phyloP scores from a whole-genome alignment of 2,329 filamentous ascomycete species.

The Aciculosporium take region DNA sequence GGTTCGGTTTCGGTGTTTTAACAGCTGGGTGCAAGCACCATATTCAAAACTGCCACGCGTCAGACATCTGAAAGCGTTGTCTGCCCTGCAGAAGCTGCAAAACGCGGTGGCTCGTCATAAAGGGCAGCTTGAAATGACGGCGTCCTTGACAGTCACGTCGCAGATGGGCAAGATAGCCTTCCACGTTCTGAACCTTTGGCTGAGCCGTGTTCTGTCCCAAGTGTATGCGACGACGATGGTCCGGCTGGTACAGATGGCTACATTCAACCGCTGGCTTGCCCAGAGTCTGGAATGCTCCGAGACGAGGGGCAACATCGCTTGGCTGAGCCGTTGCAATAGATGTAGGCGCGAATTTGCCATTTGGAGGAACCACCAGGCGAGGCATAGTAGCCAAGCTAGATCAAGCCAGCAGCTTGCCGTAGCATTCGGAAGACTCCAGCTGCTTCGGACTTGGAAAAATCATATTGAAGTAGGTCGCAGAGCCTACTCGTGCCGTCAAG shows the following conservation, averaged over 20 bases:
- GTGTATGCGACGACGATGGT: not conserved
- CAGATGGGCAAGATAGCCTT: constrained; percentile 11
- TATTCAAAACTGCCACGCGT: constrained; percentile 15
- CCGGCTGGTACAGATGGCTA: not conserved
- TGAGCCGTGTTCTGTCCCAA: not conserved
- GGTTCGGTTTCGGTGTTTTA: constrained; percentile 38
- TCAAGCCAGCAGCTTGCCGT: constrained; percentile 8
- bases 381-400: not conserved
- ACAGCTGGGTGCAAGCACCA: constrained; percentile 21
- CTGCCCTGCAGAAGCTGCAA: constrained; percentile 20
- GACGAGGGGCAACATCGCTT: not conserved
- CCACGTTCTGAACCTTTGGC: constrained; percentile 1
- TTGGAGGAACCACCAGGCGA: not conserved
- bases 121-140: constrained; percentile 14
- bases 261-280: not conserved
- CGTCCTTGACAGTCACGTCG: constrained; percentile 11
- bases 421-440: constrained; percentile 10
- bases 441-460: constrained; percentile 19
- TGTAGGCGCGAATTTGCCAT: not conserved
- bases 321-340: not conserved
- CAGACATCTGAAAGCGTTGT: constrained; percentile 17
- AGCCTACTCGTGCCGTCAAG: constrained; percentile 12
- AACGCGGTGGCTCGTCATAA: constrained; percentile 16
- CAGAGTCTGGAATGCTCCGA: not conserved
- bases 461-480: constrained; percentile 14